Percentiles rank a stretch among this genome's conserved stretches.
These are phyloP conservation scores for Erythrobasidium hasegawianum DNA, from an alignment of 1,284 basidiomycete genomes.

Conservation along the genomic window DNA sequence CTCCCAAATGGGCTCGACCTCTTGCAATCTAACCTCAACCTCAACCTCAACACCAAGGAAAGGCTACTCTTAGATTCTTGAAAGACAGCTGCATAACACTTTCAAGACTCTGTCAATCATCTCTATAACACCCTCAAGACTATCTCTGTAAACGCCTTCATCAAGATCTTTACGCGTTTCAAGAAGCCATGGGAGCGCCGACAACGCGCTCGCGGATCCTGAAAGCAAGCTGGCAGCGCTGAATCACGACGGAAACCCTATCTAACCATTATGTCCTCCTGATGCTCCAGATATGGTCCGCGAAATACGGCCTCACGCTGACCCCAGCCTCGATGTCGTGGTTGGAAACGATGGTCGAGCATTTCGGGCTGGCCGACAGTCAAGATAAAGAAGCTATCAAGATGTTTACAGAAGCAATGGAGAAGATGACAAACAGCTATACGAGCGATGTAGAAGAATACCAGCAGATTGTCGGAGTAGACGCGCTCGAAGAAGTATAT, in stretches of 20 bases:
- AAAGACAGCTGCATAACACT: too few relatives aligned
- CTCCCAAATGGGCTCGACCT: too few relatives aligned
- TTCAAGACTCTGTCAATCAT: too few relatives aligned
- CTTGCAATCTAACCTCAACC: too few relatives aligned
- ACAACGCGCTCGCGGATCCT: conserved; percentile 26
- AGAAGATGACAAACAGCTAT: conserved; percentile 33
- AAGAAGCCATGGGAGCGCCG: conserved; percentile 10
- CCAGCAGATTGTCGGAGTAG: conserved; percentile 54
- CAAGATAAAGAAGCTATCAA: not conserved
- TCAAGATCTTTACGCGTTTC: not conserved
- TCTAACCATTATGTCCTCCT: not conserved
- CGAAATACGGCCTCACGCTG: conserved; percentile 32
- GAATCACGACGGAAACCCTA: too few relatives aligned
- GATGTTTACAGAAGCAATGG: conserved; percentile 27
- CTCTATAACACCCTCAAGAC: too few relatives aligned
- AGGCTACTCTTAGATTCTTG: too few relatives aligned
- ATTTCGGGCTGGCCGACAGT: conserved; percentile 25
- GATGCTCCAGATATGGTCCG: conserved; percentile 26
- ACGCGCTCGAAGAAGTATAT: conserved; percentile 73
- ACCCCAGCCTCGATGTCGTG: conserved; percentile 23
- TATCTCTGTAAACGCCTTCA: too few relatives aligned
- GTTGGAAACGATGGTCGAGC: conserved; percentile 35
- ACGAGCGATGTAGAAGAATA: conserved; percentile 21
- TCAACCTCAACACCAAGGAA: too few relatives aligned
- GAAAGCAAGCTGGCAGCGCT: conserved; percentile 14